Base-by-base conservation (phyloP, 1,139 yeast genomes). In the Zygotorulaspora mrakii region DNA sequence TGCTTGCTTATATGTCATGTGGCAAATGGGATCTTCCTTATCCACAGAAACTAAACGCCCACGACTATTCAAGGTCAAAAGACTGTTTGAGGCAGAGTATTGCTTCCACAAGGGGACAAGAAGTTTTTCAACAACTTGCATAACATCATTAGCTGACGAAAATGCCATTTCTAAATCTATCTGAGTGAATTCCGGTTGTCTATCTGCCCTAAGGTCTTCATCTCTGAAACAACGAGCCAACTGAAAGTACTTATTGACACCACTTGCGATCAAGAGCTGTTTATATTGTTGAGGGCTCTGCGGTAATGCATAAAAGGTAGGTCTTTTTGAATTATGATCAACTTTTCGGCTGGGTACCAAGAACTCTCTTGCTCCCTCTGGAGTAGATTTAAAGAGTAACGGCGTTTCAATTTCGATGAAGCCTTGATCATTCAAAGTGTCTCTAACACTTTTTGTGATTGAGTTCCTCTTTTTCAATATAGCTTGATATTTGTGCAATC, bases 221-320 rank as follows among this genome's bases (percentile, higher is more conserved):
- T 94, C 98, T 49, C 98, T 73, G 60, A 91, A 91, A 59, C 99
- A 91, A 53, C 77, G 80, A 3, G 98, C 98, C 36, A 94, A 70
- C 62, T 91, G 98, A 61, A 79, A 91, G 64, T 91, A 91, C 35
- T 76, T 73, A 39, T 83, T 74, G 33, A 94, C 77, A 0, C 98
- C 99, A 28, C 95, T 82, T 3, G 96, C 94, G 91, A 91, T 91
- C 30, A 91, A 67, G 26, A 91, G 70, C 64, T 91, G 98, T 59
- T 94, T 91, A 57, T 89, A 91, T 59, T 91, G 98, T 58, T 91
- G 99, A 0, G 99, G 99, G 17, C 96, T 85, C 62, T 91, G 99
- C 0, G 97, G 96, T 30, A 91, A 69, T 0, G 98, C 96, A 60
- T 89, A 91, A 61, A 86, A 85, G 31, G 71, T 66, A 9, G 73